These are phyloP conservation scores for Closterium sp. DNA, from an alignment of 139 green algal genomes.

Conservation along the genomic window DNA sequence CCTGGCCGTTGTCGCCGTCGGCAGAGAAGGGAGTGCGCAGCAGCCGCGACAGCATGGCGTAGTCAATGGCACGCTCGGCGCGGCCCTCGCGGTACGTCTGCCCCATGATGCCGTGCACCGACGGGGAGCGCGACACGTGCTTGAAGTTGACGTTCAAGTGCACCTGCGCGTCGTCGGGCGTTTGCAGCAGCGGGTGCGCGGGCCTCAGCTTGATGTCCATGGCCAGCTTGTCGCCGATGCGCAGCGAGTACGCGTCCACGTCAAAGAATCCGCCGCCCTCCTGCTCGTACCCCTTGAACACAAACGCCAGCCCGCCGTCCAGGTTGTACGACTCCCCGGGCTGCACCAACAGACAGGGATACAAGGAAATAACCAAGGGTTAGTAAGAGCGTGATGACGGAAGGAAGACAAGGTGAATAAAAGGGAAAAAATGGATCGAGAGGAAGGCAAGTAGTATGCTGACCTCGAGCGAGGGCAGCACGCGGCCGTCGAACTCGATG, in stretches of 20 bases:
- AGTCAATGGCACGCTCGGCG: too few relatives aligned
- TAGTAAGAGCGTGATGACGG: too few relatives aligned
- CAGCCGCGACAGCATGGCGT: too few relatives aligned
- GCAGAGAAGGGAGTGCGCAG: neutral
- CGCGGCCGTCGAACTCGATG: constrained; percentile 19
- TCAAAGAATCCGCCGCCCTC: neutral
- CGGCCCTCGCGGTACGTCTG: too few relatives aligned
- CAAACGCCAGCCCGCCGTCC: neutral
- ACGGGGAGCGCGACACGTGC: neutral
- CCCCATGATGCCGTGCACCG: neutral
- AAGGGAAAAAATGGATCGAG: too few relatives aligned
- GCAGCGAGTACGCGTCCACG: constrained; percentile 2
- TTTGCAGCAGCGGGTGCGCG: neutral
- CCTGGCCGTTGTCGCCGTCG: constrained; percentile 9
- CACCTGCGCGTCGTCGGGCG: too few relatives aligned
- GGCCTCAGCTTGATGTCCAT: constrained; percentile 11
- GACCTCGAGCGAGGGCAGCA: neutral
- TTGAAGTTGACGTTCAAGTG: constrained; percentile 21
- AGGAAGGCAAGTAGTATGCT: too few relatives aligned
- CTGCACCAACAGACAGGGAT: neutral
- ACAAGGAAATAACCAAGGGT: neutral
- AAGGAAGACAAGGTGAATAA: too few relatives aligned
- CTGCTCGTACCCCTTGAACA: constrained; percentile 13
- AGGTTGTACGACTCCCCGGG: neutral
- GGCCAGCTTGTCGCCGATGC: constrained; percentile 9